Evolutionary conservation across 139 green algal genomes (phyloP), one percentile per base, ranked within the genome.

Genomic region (Desmodesmus armatus): DNA sequence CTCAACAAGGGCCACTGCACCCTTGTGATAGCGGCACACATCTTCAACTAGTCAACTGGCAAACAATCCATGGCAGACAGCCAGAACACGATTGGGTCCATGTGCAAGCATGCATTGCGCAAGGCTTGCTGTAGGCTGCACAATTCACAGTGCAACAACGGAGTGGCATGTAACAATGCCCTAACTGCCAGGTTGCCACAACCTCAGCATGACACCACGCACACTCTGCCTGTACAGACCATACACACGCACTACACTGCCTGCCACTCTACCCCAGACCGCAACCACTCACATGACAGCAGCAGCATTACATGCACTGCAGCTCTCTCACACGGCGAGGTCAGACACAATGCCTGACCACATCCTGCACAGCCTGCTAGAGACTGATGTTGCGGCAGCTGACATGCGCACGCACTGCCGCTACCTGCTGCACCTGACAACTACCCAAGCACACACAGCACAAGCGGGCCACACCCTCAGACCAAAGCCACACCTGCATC

Each of bases 111-210:
- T n/a, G n/a, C n/a, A n/a, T n/a, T n/a, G n/a, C n/a, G n/a, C n/a
- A n/a, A n/a, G n/a, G n/a, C n/a, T n/a, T n/a, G n/a, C n/a, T n/a
- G n/a, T n/a, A n/a, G n/a, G n/a, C n/a, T 74, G 66, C 66, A 49
- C 33, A 25, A n/a, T 49, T 43, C 33, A 74, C 66, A 29, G n/a
- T n/a, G n/a, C 17, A n/a, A 31, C 66, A 49, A 35, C 25, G 69
- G 51, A 39, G 69, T 11, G 49, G 69, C 5, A 82, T 33, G 19
- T 82, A 53, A 19, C 35, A 70, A 15, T 82, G 74, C 49, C 49
- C 74, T 13, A 51, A 67, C n/a, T 35, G 74, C 74, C 51, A 82
- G 74, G 49, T 39, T 82, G 51, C 49, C 74, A 31, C 23, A 49
- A 13, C 4, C 25, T 5, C 6, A 39, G 31, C 19, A 67, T 55